A percentile compares a stretch with the other conserved stretches of the same genome.
Evolutionary conservation across 2,329 filamentous ascomycete species (phyloP).

Genomic region (Cladophialophora immunda): DNA sequence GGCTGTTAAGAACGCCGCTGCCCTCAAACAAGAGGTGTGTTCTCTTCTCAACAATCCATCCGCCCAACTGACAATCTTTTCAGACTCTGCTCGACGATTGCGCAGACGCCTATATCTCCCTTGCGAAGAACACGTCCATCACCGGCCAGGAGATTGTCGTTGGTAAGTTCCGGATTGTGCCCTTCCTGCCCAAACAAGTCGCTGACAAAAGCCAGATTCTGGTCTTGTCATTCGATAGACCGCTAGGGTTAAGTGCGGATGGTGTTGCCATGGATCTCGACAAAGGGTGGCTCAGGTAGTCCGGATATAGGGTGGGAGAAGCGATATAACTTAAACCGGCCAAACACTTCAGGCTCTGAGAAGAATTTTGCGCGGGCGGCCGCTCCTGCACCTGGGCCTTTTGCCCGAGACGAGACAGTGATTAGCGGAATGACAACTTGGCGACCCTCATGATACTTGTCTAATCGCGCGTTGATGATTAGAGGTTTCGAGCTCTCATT

Average conservation of each 20-base stretch:
- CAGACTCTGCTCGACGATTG: conserved; percentile 54
- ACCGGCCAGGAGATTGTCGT: conserved; percentile 56
- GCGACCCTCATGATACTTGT: conserved; percentile 7
- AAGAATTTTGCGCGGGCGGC: conserved; percentile 35
- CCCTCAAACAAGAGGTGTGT: conserved; percentile 66
- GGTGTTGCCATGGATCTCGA: not conserved
- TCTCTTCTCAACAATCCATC: not conserved
- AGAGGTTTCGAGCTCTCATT: conserved; percentile 49
- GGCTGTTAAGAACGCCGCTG: conserved; percentile 62
- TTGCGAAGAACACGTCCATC: conserved; percentile 57
- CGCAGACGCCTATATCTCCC: conserved; percentile 50
- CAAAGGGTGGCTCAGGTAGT: not conserved
- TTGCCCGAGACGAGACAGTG: conserved; percentile 30
- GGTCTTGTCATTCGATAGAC: conserved; percentile 33
- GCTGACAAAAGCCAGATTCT: conserved; percentile 35
- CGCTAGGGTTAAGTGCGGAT: not conserved
- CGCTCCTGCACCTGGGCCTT: conserved; percentile 24
- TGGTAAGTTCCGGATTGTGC: conserved; percentile 45
- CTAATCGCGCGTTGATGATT: conserved; percentile 44
- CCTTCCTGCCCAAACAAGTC: not conserved
- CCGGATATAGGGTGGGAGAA: conserved; percentile 31
- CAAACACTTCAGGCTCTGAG: conserved; percentile 17
- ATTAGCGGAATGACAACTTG: conserved; percentile 32
- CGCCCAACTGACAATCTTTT: conserved; percentile 15
- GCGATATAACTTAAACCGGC: conserved; percentile 26